Base-by-base conservation (phyloP, 78 protist species). In the Planoprotostelium fungivorum region DNA sequence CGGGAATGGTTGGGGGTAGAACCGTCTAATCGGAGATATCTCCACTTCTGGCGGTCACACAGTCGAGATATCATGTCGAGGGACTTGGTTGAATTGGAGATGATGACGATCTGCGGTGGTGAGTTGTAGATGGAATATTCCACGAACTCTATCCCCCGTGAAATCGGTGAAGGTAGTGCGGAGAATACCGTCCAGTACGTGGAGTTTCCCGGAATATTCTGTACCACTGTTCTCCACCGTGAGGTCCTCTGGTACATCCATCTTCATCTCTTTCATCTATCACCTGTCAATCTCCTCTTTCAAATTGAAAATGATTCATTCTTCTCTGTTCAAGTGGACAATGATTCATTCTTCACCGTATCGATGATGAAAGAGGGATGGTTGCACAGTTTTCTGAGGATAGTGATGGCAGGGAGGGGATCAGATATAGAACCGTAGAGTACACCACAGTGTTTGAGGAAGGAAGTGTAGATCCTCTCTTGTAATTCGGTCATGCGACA, bases 31-130 rank as follows among this genome's bases (percentile, higher is more conserved):
- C 96, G 89, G 5, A 37, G 36, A 0, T 51, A 90, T 31, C 63
- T 84, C 1, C 83, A 5, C 29, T 83, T 36, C 34, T 83, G 29
- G 0, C 28, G 23, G 34, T 87, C 51, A 9, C 39, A 36, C 35
- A 90, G 36, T 9, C 29, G 28, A 34, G 89, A 93, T 38, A 94
- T 86, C 0, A 88, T 38, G 39, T 94, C 93, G 85, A 97, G 91
- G 1, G 97, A 93, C 83, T 88, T 91, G 0, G 99, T 98, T 91
- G 39, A 98, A 91, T 97, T 97, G 23, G 98, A 95, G 16, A 98
- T 98, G 38, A 98, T 37, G 0, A 98, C 99, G 0, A 97, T 83
- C 10, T 29, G 89, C 92, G 23, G 38, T 38, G 28, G 85, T 34
- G n/a, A 37, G 1, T 36, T 35, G 83, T 1, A 89, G 34, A 16